These are phyloP conservation scores for Globisporangium sylvaticum DNA, from an alignment of 352 stramenopile genomes.

Conservation along the genomic window DNA sequence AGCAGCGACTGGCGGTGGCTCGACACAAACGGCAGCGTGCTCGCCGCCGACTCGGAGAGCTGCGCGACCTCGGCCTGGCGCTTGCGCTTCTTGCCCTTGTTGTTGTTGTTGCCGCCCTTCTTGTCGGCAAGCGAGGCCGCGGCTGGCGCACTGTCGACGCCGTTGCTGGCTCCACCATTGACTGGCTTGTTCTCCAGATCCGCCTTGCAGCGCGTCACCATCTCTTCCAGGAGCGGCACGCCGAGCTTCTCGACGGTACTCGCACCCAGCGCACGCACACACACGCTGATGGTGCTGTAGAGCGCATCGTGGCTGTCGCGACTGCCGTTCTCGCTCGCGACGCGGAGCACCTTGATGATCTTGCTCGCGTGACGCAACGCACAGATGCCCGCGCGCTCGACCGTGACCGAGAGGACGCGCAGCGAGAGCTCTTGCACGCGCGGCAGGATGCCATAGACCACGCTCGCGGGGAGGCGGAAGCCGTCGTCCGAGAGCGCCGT, in stretches of 20 bases:
- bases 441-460: slow-evolving; percentile 67
- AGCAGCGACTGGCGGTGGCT: slow-evolving; percentile 41
- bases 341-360: slow-evolving; percentile 55
- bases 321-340: slow-evolving; percentile 47
- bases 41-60: slow-evolving; percentile 31
- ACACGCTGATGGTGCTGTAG: slow-evolving; percentile 43
- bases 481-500: slow-evolving; percentile 78
- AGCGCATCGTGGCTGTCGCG: slow-evolving; percentile 38
- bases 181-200: slow-evolving; percentile 30
- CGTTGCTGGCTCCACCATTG: not conserved
- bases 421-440: slow-evolving; percentile 51
- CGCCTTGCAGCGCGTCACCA: slow-evolving; percentile 51
- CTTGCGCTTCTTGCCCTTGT: slow-evolving; percentile 85
- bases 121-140: slow-evolving; percentile 9
- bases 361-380: slow-evolving; percentile 64
- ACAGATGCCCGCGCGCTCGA: slow-evolving; percentile 52
- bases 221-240: slow-evolving; percentile 54
- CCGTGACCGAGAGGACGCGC: slow-evolving; percentile 28
- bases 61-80: slow-evolving; percentile 56
- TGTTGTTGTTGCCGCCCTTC: slow-evolving; percentile 16
- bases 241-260: slow-evolving; percentile 73
- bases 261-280: slow-evolving; percentile 50
- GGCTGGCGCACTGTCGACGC: not conserved
- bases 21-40: slow-evolving; percentile 48
- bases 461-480: slow-evolving; percentile 58